Percentiles rank a stretch among this genome's conserved stretches.
phyloP scores from a whole-genome alignment of 2,329 filamentous ascomycete genomes.

The Colletotrichum sp. region DNA sequence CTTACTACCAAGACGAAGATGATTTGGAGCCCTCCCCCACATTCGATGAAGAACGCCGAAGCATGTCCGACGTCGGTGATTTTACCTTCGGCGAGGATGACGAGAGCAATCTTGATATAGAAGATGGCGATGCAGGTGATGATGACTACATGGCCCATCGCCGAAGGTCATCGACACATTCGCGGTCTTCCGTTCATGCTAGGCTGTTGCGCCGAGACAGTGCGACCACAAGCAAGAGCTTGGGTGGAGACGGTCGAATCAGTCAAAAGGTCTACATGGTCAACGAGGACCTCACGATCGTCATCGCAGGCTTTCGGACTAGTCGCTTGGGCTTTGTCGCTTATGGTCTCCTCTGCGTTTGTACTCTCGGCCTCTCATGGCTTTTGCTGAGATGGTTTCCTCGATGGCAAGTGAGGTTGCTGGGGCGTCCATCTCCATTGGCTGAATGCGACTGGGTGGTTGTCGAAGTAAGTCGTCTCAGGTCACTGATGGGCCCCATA shows the following conservation, averaged over 20 bases:
- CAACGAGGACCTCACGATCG: constrained; percentile 93
- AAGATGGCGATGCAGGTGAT: constrained; percentile 42
- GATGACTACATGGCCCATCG: constrained; percentile 57
- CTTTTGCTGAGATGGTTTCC: constrained; percentile 91
- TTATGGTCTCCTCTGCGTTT: constrained; percentile 74
- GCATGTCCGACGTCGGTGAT: constrained; percentile 44
- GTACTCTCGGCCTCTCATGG: constrained; percentile 80
- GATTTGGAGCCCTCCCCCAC: constrained; percentile 21
- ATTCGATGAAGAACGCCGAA: constrained; percentile 32
- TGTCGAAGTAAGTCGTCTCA: constrained; percentile 67
- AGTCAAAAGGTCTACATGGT: constrained; percentile 93
- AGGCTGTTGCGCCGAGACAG: constrained; percentile 77
- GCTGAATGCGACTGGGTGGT: constrained; percentile 88
- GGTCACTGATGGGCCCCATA: neutral
- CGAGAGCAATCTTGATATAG: constrained; percentile 41
- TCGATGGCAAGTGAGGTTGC: constrained; percentile 78
- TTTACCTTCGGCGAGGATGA: constrained; percentile 43
- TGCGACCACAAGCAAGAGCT: constrained; percentile 70
- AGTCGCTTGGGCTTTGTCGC: constrained; percentile 70
- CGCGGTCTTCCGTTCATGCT: constrained; percentile 60
- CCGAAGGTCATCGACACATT: constrained; percentile 67
- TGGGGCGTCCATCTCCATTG: constrained; percentile 73
- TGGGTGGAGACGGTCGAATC: constrained; percentile 65
- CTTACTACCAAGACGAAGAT: constrained; percentile 79
- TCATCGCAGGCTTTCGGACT: constrained; percentile 89